Evolutionary conservation across 2,329 filamentous ascomycete species (phyloP), one percentile per base, ranked within the genome.

Genomic region (Penicillium sp.): DNA sequence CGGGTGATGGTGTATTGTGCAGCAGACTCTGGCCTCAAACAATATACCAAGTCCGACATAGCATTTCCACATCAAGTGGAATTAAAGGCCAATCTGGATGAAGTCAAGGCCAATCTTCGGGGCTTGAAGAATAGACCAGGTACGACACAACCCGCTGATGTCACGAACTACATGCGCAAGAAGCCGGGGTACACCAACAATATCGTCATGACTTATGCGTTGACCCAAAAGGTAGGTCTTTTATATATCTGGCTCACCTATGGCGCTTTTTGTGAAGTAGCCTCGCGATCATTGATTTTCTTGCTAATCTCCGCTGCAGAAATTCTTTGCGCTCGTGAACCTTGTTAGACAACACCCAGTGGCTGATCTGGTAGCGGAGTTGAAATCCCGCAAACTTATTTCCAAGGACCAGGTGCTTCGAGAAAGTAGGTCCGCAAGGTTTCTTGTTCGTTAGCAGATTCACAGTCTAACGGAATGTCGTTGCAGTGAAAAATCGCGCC

Each of bases 111-210:
- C n/a, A 99, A 97, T 69, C 81, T 95, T 61, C 88, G 94, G 61
- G 94, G 94, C 4, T 74, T 99, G 56, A 99, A 99, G 74, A 96
- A 96, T 71, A 95, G 94, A 71, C 90, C 93, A 6, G 94, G 94
- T 21, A 95, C 94, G 42, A 99, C 94, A 38, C 86, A 90, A 65
- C 94, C 94, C 7, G 91, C 90, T 43, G 94, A 99, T 73, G 88
- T 99, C 56, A 99, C 94, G 7, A 78, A 82, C 59, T 81, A 84
- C 54, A 77, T 97, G 42, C 82, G 89, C 28, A 85, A 83, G 58
- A 82, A 85, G 10, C 67, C 79, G 16, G 80, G 80, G 41, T 95
- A 93, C 66, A 76, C 76, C 49, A 97, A 97, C 68, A 85, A 79
- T 45, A 76, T 99, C 55, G 84, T 88, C 52, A 86, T 99, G 71